phyloP scores from a whole-genome alignment of 1,139 yeast species.

The Barnettozyma hawaiiensis region DNA sequence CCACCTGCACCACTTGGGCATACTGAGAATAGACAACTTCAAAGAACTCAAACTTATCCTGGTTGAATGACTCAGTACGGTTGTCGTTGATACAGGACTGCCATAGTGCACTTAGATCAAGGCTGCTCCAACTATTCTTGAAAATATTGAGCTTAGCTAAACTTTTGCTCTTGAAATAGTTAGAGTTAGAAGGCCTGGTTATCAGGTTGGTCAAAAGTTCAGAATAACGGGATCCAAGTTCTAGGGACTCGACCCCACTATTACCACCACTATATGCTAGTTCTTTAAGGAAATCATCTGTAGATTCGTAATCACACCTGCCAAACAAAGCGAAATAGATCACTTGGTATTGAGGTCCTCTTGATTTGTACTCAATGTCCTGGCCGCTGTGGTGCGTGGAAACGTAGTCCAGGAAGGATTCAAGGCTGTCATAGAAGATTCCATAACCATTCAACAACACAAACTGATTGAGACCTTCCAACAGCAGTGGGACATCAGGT shows the following conservation, averaged over 20 bases:
- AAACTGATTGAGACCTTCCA: slow-evolving; percentile 30
- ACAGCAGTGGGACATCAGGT: slow-evolving; percentile 11
- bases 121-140: slow-evolving; percentile 23
- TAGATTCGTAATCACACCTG: slow-evolving; percentile 6
- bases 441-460: slow-evolving; percentile 38
- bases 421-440: slow-evolving; percentile 34
- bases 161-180: slow-evolving; percentile 20
- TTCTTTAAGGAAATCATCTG: slow-evolving; percentile 27
- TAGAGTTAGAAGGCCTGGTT: slow-evolving; percentile 15
- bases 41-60: slow-evolving; percentile 29
- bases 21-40: slow-evolving; percentile 22
- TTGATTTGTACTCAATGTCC: background rate
- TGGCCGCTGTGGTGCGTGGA: slow-evolving; percentile 15
- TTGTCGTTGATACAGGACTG: slow-evolving; percentile 13
- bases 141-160: slow-evolving; percentile 21
- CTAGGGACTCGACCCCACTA: slow-evolving; percentile 5
- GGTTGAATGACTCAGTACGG: slow-evolving; percentile 15
- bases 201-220: slow-evolving; percentile 26
- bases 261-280: slow-evolving; percentile 22
- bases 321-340: slow-evolving; percentile 22
- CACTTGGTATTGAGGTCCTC: slow-evolving; percentile 20
- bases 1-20: slow-evolving; percentile 13
- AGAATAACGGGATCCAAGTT: slow-evolving; percentile 13
- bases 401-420: slow-evolving; percentile 30
- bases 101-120: slow-evolving; percentile 19